phyloP scores from a whole-genome alignment of 441 rosid genomes.

The Cnidoscolus chayamansa region DNA sequence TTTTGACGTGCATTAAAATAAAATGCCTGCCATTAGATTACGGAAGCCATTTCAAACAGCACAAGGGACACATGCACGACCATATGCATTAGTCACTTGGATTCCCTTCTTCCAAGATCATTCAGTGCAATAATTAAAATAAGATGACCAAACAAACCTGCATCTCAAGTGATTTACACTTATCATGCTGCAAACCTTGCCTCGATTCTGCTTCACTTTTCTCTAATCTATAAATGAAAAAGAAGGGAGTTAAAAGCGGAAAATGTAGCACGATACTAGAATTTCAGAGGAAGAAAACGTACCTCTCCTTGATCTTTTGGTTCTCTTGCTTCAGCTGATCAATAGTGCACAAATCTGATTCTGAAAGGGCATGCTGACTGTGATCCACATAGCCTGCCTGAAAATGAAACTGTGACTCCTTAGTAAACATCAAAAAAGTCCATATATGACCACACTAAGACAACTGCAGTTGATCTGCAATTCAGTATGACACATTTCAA shows the following conservation, averaged over 20 bases:
- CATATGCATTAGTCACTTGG: neutral
- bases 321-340: slow-evolving; percentile 57
- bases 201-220: slow-evolving; percentile 32
- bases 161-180: slow-evolving; percentile 45
- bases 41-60: neutral
- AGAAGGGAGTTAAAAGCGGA: neutral
- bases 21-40: neutral
- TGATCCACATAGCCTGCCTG: slow-evolving; percentile 23
- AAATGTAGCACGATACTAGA: slow-evolving; percentile 10
- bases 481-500: too few species aligned
- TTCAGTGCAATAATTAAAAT: slow-evolving; percentile 1
- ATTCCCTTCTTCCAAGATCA: neutral
- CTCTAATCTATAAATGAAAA: slow-evolving; percentile 41
- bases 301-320: slow-evolving; percentile 52
- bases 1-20: neutral
- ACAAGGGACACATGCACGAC: neutral
- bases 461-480: too few species aligned
- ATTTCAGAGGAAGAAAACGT: slow-evolving; percentile 12
- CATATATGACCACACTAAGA: neutral
- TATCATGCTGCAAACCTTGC: slow-evolving; percentile 39
- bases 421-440: neutral
- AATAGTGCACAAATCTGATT: slow-evolving; percentile 27
- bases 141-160: slow-evolving; percentile 39
- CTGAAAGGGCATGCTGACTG: slow-evolving; percentile 9
- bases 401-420: neutral